Percentiles rank a stretch among this genome's conserved stretches.
Evolutionary conservation across 1,139 yeast genomes (phyloP).

Genomic region (Diutina neorugosa): DNA sequence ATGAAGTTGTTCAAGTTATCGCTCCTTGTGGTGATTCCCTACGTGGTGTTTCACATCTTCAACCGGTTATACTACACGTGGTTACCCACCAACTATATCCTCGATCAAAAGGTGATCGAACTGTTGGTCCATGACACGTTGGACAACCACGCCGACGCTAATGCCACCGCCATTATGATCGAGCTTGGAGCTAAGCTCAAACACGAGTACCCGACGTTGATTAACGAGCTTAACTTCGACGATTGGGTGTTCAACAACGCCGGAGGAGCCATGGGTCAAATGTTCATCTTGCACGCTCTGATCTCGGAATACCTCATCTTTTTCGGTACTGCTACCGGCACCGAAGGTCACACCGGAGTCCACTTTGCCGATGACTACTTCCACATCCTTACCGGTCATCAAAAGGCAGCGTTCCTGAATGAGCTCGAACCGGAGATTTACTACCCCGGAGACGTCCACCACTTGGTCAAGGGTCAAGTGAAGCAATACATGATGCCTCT

Average conservation of each 20-base stretch:
- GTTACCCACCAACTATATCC: conserved; percentile 59
- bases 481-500: conserved; percentile 82
- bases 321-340: conserved; percentile 44
- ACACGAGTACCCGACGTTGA: conserved; percentile 46
- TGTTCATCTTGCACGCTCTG: conserved; percentile 95
- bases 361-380: conserved; percentile 96
- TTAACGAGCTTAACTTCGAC: conserved; percentile 43
- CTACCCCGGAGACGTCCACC: conserved; percentile 75
- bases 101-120: conserved; percentile 38
- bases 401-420: conserved; percentile 57
- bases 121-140: conserved; percentile 39
- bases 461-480: conserved; percentile 54
- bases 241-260: conserved; percentile 97
- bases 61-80: conserved; percentile 17
- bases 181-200: conserved; percentile 51
- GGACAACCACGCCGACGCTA: conserved; percentile 42
- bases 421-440: conserved; percentile 54
- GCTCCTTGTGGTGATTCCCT: background rate
- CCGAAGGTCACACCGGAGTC: conserved; percentile 92
- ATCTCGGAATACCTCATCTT: conserved; percentile 76
- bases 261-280: conserved; percentile 98
- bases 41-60: background rate
- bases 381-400: conserved; percentile 73
- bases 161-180: conserved; percentile 47
- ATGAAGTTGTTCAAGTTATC: conserved; percentile 1